Evolutionary conservation across 345 rosid species (phyloP).

Genomic region (Rubroshorea leprosula): DNA sequence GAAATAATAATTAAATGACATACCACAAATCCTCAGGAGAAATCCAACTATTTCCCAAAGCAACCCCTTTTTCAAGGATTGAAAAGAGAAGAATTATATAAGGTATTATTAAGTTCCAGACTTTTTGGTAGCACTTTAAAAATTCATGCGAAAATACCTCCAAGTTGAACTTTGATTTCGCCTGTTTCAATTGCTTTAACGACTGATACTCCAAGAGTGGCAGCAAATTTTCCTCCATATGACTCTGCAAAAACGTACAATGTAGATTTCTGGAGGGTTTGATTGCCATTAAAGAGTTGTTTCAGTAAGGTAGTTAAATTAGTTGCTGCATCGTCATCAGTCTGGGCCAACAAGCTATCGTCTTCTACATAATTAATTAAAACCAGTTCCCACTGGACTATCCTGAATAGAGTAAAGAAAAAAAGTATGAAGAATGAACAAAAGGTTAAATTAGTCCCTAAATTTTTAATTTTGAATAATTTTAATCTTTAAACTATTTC

Average conservation of each 20-base stretch:
- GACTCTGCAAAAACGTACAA: slow-evolving; percentile 39
- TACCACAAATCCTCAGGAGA: slow-evolving; percentile 45
- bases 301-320: slow-evolving; percentile 36
- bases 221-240: slow-evolving; percentile 47
- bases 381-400: slow-evolving; percentile 42
- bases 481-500: too few relatives aligned
- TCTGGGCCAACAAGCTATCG: slow-evolving; percentile 23
- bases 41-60: slow-evolving; percentile 46
- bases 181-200: slow-evolving; percentile 34
- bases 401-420: slow-evolving; percentile 22
- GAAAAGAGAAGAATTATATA: too few relatives aligned
- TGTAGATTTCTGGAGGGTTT: slow-evolving; percentile 31
- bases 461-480: too few relatives aligned
- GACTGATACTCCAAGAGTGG: slow-evolving; percentile 32
- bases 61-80: slow-evolving; percentile 33
- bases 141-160: too few relatives aligned
- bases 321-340: slow-evolving; percentile 43
- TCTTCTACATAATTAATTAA: slow-evolving; percentile 39
- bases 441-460: too few relatives aligned
- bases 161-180: too few relatives aligned
- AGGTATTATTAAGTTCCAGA: too few relatives aligned
- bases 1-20: too few relatives aligned
- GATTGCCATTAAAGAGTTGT: slow-evolving; percentile 28
- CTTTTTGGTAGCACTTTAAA: too few relatives aligned
- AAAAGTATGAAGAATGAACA: too few relatives aligned